A percentile compares a stretch with the other conserved stretches of the same genome.
Evolutionary conservation across 2,329 filamentous ascomycete species (phyloP).

Genomic region (Aspergillus ochraceus): DNA sequence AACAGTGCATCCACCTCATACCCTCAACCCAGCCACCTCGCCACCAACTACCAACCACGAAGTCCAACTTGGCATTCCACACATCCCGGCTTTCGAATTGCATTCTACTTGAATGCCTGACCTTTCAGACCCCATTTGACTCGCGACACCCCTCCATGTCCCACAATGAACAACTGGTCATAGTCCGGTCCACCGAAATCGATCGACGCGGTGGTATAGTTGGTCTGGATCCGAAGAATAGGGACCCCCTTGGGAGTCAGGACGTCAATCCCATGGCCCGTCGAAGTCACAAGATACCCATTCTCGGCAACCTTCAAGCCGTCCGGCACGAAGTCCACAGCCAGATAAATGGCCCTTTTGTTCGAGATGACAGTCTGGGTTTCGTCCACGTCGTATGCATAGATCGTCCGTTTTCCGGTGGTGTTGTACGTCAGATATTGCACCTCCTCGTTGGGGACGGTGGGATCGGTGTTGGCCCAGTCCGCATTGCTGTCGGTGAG

Average conservation of each 20-base stretch:
- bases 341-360: background rate
- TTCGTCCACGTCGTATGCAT: background rate
- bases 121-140: background rate
- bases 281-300: background rate
- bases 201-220: background rate
- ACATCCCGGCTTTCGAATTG: no score
- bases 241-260: background rate
- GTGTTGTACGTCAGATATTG: background rate
- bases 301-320: conserved; percentile 2
- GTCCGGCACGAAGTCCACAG: background rate
- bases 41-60: no score
- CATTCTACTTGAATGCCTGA: no score
- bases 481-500: background rate
- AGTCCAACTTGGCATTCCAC: no score
- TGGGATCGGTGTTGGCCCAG: background rate
- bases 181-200: background rate
- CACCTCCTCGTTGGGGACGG: background rate
- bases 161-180: background rate
- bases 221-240: background rate
- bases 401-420: background rate
- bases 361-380: background rate
- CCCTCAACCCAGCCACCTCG: no score
- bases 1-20: no score
- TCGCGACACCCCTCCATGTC: background rate
- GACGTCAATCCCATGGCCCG: background rate